Evolutionary conservation across 345 rosid species (phyloP), one percentile per base, ranked within the genome.

Genomic region (Salix dunnii): DNA sequence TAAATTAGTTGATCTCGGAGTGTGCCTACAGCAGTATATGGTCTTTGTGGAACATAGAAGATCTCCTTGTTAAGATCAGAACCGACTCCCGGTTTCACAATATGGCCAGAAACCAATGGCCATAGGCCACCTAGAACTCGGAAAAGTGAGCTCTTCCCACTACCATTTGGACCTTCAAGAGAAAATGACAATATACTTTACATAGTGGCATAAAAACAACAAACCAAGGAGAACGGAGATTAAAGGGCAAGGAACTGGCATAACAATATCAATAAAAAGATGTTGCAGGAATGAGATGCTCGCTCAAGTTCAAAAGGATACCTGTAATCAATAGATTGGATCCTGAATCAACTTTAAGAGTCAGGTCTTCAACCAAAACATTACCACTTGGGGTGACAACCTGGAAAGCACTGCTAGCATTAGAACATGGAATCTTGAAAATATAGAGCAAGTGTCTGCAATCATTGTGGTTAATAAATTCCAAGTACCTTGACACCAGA

Each of bases 131-230:
- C 98, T 74, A 96, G 84, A 81, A 96, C 99, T 68, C 99, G 93
- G 85, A 96, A 96, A 77, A 96, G 99, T 25, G 99, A 96, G 85
- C 99, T 96, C 86, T 96, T 96, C 75, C 99, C 99, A 79, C 98
- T 96, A 73, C 99, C 99, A 84, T 96, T 96, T 64, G 99, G 99
- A 82, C 99, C 99, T 96, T 79, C 80, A 78, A 71, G 31, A 82
- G 68, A 85, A 80, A 72, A 77, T 17, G 64, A 72, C 33, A 72
- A 74, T 70, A 58, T n/a, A 2, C 60, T 67, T 72, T 25, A 48
- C 3, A 62, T 18, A 11, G 25, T 55, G 63, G 43, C 66, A 40
- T 63, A 51, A 31, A 3, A 53, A 53, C 43, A 72, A 28, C 53
- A 33, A 27, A 25, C 1, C 7, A 4, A 36, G 4, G 28, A 62